These are phyloP conservation scores for Cyclotella baltica DNA, from an alignment of 108 stramenopile genomes.

Conservation along the genomic window DNA sequence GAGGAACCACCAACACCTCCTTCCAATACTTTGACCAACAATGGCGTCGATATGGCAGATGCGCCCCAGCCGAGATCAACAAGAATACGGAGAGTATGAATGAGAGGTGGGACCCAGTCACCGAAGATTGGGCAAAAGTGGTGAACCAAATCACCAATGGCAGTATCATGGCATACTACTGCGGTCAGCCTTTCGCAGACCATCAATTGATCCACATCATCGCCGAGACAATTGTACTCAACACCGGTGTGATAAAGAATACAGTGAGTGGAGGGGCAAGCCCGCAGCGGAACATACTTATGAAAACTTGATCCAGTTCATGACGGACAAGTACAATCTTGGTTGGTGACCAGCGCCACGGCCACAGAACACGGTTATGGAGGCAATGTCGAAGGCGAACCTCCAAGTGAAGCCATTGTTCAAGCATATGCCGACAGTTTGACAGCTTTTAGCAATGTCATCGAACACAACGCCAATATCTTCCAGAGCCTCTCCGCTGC, in stretches of 20 bases:
- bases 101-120: constrained; percentile 2
- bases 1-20: background rate
- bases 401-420: background rate
- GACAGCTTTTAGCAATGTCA: background rate
- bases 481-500: background rate
- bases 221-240: background rate
- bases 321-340: background rate
- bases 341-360: background rate
- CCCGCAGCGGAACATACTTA: background rate
- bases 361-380: background rate
- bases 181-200: background rate
- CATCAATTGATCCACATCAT: background rate
- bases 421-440: background rate
- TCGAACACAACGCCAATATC: background rate
- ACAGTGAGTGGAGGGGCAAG: background rate
- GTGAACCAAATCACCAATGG: constrained; percentile 4
- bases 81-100: background rate
- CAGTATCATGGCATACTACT: background rate
- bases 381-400: constrained; percentile 4
- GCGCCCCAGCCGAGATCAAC: background rate
- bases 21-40: background rate
- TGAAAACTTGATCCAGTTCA: background rate
- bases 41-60: background rate
- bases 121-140: background rate
- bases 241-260: background rate